Percentiles rank a stretch among this genome's conserved stretches.
phyloP scores from a whole-genome alignment of 1,284 basidiomycete species.

The Moniliophthora roreri region DNA sequence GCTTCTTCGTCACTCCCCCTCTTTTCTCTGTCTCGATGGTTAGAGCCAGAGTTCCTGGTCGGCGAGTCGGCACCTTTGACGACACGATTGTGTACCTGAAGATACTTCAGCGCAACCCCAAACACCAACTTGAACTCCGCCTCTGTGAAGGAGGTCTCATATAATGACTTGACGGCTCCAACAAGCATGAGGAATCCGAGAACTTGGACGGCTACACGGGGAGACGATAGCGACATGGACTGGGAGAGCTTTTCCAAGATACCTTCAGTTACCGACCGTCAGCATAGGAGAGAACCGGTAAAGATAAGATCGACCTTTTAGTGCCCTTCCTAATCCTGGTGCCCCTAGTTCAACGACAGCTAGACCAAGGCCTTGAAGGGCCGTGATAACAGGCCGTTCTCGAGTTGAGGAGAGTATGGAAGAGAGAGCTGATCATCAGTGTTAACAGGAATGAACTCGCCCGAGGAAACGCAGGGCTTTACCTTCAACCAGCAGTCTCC shows the following conservation, averaged over 20 bases:
- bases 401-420: slow-evolving; percentile 52
- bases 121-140: slow-evolving; percentile 94
- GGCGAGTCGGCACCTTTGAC: slow-evolving; percentile 34
- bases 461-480: slow-evolving; percentile 23
- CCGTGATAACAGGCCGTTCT: slow-evolving; percentile 82
- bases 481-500: slow-evolving; percentile 76
- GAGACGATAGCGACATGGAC: slow-evolving; percentile 84
- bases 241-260: slow-evolving; percentile 90
- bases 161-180: slow-evolving; percentile 68
- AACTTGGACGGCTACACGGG: slow-evolving; percentile 93
- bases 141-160: slow-evolving; percentile 94
- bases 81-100: slow-evolving; percentile 86
- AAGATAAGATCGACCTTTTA: too few species aligned
- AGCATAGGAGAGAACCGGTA: slow-evolving; percentile 53
- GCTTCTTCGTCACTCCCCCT: slow-evolving; percentile 16
- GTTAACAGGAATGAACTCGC: slow-evolving; percentile 57
- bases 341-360: slow-evolving; percentile 73
- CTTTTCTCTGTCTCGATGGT: slow-evolving; percentile 28
- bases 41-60: background rate
- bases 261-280: slow-evolving; percentile 72
- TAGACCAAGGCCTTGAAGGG: slow-evolving; percentile 88
- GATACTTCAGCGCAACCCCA: slow-evolving; percentile 92
- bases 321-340: too few species aligned
- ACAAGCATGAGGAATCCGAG: slow-evolving; percentile 90
- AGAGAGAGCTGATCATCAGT: too few species aligned